These are phyloP conservation scores for Ogataea philodendri DNA, from an alignment of 805 yeast species.

Conservation along the genomic window DNA sequence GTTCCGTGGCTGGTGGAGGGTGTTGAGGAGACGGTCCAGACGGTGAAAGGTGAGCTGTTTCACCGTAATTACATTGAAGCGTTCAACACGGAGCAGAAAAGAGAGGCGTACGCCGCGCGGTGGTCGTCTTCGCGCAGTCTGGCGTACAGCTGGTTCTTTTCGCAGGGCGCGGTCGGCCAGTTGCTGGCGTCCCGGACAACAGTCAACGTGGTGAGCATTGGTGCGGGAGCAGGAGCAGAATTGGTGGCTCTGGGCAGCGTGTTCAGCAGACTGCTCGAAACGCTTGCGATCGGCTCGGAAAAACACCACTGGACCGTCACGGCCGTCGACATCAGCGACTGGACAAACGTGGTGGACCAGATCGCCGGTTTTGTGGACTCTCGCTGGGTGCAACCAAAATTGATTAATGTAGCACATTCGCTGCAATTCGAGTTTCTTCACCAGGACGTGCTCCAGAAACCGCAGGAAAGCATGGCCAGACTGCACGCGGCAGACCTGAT, in stretches of 20 bases:
- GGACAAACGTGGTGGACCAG: slow-evolving; percentile 54
- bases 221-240: slow-evolving; percentile 92
- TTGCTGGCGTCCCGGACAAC: slow-evolving; percentile 34
- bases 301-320: slow-evolving; percentile 37
- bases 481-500: slow-evolving; percentile 45
- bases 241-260: slow-evolving; percentile 62
- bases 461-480: slow-evolving; percentile 15
- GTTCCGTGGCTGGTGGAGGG: slow-evolving; percentile 36
- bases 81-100: slow-evolving; percentile 57
- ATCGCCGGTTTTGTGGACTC: slow-evolving; percentile 43
- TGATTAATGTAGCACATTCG: slow-evolving; percentile 15
- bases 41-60: slow-evolving; percentile 66
- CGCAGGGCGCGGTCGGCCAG: slow-evolving; percentile 42
- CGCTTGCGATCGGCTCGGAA: slow-evolving; percentile 9
- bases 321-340: slow-evolving; percentile 76
- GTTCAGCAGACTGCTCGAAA: slow-evolving; percentile 37
- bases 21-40: slow-evolving; percentile 49
- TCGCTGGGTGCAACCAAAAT: slow-evolving; percentile 52
- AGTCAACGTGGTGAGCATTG: slow-evolving; percentile 54
- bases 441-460: slow-evolving; percentile 38
- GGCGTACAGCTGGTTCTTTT: slow-evolving; percentile 67
- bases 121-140: slow-evolving; percentile 87
- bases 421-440: slow-evolving; percentile 35
- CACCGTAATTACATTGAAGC: slow-evolving; percentile 71
- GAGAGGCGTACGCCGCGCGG: slow-evolving; percentile 75